Evolutionary conservation across 768 basidiomycete genomes (phyloP).

Genomic region (Trametes sanguinea): DNA sequence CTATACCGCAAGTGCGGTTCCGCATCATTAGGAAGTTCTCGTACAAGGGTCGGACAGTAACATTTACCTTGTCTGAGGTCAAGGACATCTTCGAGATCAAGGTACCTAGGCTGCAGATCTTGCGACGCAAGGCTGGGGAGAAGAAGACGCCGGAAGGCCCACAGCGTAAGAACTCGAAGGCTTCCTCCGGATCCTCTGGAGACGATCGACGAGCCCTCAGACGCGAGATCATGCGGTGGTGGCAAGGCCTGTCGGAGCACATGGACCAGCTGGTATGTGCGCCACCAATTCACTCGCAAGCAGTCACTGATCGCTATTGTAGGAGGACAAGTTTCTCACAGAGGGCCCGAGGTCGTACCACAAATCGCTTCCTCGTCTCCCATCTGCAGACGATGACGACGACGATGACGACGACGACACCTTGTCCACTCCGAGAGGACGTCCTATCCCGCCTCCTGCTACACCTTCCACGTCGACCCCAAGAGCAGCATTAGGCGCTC

Average conservation of each 20-base stretch:
- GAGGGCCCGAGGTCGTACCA: conserved; percentile 28
- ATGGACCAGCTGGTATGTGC: conserved; percentile 58
- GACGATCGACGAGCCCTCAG: conserved; percentile 53
- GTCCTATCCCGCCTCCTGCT: conserved; percentile 27
- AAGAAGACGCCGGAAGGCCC: conserved; percentile 12
- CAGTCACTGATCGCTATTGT: not conserved
- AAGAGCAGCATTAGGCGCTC: not conserved
- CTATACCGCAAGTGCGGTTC: conserved; percentile 35
- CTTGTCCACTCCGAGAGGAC: conserved; percentile 26
- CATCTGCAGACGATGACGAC: conserved; percentile 58
- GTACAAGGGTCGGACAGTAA: conserved; percentile 39
- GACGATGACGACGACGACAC: conserved; percentile 39
- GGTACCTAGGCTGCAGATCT: conserved; percentile 61
- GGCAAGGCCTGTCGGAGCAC: conserved; percentile 62
- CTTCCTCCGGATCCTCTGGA: conserved; percentile 6
- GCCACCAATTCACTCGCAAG: not conserved
- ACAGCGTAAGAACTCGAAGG: conserved; percentile 10
- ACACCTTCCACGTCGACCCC: conserved; percentile 22
- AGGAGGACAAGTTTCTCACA: conserved; percentile 47
- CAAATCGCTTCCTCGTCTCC: conserved; percentile 62
- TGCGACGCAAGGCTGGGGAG: conserved; percentile 31
- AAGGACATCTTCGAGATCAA: conserved; percentile 64
- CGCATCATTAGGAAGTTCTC: conserved; percentile 47
- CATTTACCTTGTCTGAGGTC: conserved; percentile 47
- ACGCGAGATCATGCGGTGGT: conserved; percentile 65